A percentile compares a stretch with the other conserved stretches of the same genome.
Evolutionary conservation across 139 green algal genomes (phyloP).

Genomic region (Chlamydomonas sphaeroides): DNA sequence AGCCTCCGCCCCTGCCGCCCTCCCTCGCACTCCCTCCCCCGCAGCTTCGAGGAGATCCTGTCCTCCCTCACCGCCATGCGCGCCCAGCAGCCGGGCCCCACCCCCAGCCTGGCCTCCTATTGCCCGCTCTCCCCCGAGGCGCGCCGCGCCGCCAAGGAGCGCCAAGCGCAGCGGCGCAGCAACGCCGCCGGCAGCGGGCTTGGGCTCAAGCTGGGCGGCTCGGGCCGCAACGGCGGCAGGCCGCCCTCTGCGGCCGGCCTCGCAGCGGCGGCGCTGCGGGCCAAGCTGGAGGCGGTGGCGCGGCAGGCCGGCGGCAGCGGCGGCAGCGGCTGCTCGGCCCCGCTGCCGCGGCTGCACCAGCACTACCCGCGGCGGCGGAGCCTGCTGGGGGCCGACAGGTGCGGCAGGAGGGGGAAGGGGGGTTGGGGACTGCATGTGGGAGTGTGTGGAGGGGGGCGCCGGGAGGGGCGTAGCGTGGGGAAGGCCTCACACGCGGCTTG

Average conservation of each 20-base stretch:
- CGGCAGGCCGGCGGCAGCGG: no score
- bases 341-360: conserved; percentile 18
- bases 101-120: not conserved
- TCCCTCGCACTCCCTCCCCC: not conserved
- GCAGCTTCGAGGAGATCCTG: conserved; percentile 12
- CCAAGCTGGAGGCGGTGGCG: not conserved
- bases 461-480: no score
- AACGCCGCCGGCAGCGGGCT: not conserved
- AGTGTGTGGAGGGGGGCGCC: no score
- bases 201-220: no score
- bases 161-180: not conserved
- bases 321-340: not conserved
- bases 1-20: no score
- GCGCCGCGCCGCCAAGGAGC: not conserved
- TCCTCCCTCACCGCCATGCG: conserved; percentile 1
- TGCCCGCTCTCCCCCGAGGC: not conserved
- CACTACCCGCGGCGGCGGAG: not conserved
- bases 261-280: not conserved
- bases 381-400: not conserved
- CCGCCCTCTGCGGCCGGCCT: no score
- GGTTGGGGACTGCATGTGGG: no score
- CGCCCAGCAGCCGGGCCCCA: not conserved
- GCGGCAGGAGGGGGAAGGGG: no score
- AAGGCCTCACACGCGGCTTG: no score
- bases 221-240: no score